These are phyloP conservation scores for Pythium pectinolyticum DNA, from an alignment of 352 stramenopile genomes.

Conservation along the genomic window DNA sequence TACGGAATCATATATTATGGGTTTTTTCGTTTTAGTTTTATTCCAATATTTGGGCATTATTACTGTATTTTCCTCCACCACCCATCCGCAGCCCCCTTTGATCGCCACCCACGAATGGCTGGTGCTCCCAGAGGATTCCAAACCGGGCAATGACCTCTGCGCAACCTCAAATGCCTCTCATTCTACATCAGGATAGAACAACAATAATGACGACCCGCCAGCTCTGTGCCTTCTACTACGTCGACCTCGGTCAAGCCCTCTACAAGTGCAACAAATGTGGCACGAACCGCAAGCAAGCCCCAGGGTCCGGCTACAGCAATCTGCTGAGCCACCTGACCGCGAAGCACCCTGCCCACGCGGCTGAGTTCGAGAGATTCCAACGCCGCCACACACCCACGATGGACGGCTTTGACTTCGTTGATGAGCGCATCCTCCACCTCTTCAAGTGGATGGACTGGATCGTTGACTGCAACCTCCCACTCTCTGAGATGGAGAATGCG, in stretches of 20 bases:
- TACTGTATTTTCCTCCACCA: background rate
- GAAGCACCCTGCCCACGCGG: conserved; percentile 1
- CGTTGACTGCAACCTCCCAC: background rate
- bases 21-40: no score
- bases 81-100: background rate
- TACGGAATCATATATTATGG: no score
- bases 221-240: conserved; percentile 17
- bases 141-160: no score
- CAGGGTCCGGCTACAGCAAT: conserved; percentile 19
- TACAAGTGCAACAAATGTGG: conserved; percentile 26
- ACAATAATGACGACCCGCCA: background rate
- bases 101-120: background rate
- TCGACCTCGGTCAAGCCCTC: conserved; percentile 1
- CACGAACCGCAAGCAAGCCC: conserved; percentile 22
- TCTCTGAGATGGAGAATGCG: background rate
- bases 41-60: no score
- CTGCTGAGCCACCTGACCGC: conserved; percentile 3
- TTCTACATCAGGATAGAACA: background rate
- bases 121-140: background rate
- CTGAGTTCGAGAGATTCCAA: conserved; percentile 13
- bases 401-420: conserved; percentile 20
- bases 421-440: conserved; percentile 17
- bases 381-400: conserved; percentile 11
- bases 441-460: conserved; percentile 6
- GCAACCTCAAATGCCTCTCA: no score